These are phyloP conservation scores for Sarcomyxa edulis DNA, from an alignment of 768 basidiomycete species.

Conservation along the genomic window DNA sequence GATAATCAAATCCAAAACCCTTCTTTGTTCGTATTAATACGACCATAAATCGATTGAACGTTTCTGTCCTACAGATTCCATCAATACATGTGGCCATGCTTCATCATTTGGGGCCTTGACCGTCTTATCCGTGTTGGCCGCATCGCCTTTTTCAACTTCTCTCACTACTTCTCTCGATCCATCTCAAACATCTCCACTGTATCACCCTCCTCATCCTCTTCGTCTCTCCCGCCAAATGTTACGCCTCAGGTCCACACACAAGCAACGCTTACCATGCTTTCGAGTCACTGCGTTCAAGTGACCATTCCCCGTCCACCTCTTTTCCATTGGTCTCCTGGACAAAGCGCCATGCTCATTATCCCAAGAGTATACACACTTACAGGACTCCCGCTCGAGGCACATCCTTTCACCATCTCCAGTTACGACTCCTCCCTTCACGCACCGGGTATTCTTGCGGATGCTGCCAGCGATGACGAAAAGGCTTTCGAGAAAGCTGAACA, in stretches of 20 bases:
- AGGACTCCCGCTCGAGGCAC: conserved; percentile 42
- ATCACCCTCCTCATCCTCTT: conserved; percentile 4
- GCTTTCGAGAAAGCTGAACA: not conserved
- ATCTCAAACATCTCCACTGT: conserved; percentile 14
- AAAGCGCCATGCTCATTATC: conserved; percentile 39
- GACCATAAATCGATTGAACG: not conserved
- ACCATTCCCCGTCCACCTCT: conserved; percentile 32
- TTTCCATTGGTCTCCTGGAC: conserved; percentile 44
- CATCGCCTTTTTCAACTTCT: conserved; percentile 30
- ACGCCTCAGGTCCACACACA: no score
- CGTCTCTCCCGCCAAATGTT: no score
- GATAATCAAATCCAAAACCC: conserved; percentile 1
- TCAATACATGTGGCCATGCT: conserved; percentile 30
- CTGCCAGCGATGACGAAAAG: not conserved
- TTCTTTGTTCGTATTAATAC: not conserved
- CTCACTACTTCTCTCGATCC: conserved; percentile 23
- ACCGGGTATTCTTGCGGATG: not conserved
- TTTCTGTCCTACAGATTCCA: conserved; percentile 13
- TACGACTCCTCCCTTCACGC: conserved; percentile 12
- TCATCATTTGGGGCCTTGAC: conserved; percentile 38
- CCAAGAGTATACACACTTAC: conserved; percentile 38
- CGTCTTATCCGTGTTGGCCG: conserved; percentile 32
- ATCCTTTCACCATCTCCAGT: conserved; percentile 48
- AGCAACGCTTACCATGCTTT: conserved; percentile 31
- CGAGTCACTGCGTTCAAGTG: conserved; percentile 23